Evolutionary conservation across 169 alveolate genomes (phyloP), one percentile per base, ranked within the genome.

Genomic region (Cryptosporidium sp.): DNA sequence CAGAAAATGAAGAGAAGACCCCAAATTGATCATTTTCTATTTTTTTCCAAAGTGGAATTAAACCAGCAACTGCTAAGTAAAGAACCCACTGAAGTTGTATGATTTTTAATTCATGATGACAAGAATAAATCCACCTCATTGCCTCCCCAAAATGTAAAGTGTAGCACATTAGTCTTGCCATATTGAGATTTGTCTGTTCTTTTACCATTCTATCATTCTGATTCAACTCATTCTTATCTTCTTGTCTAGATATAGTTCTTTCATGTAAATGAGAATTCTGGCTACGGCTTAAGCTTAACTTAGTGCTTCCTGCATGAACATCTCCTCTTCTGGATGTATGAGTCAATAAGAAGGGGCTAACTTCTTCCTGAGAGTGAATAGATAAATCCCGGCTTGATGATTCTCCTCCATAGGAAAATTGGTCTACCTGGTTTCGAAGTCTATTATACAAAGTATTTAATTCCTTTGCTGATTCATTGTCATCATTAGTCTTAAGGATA

Each of bases 81-180:
- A 80, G 51, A 10, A 60, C 65, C 89, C 89, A 80, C 18, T 80
- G 89, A 65, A 80, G 89, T 9, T 60, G 67, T 61, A 42, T 62
- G 23, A 12, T 62, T 33, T 44, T 60, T n/a, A 80, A 26, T 44
- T 60, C 62, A 23, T 69, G 89, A 51, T 80, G 89, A 37, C 21
- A 33, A 37, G 26, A 23, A 48, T 80, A 80, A 14, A 80, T 61
- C 89, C 89, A 80, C 35, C 53, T 67, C 56, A 80, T 39, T 29
- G 89, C 75, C 39, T 80, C 89, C 31, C 89, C 75, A 65, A 80
- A 62, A 45, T 80, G 89, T 16, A 80, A 42, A 29, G 89, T 65
- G 23, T 80, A 80, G 67, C 89, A 80, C 56, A 80, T 42, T 12
- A 80, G 58, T n/a, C 56, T 80, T 37, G 89, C 89, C 33, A 62